A percentile compares a stretch with the other conserved stretches of the same genome.
Evolutionary conservation across 2,329 filamentous ascomycete species (phyloP).

Genomic region (Septoria linicola): DNA sequence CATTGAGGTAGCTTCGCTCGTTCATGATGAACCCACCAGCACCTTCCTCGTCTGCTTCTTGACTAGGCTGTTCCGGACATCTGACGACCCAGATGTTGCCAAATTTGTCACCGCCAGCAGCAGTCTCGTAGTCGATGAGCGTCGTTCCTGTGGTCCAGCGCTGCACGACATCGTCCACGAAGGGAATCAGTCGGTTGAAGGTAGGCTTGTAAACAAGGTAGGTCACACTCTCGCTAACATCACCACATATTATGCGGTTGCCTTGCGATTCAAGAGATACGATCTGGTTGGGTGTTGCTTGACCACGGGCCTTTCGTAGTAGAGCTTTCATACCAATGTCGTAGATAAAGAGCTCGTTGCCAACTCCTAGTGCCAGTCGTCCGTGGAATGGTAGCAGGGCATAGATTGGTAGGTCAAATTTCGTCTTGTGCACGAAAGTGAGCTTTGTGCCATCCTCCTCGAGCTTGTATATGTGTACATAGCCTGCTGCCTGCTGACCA

Average conservation of each 20-base stretch:
- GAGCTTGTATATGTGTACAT: conserved; percentile 89
- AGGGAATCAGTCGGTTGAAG: conserved; percentile 88
- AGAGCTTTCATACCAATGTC: conserved; percentile 92
- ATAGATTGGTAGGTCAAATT: conserved; percentile 81
- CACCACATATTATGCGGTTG: conserved; percentile 84
- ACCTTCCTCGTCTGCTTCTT: conserved; percentile 88
- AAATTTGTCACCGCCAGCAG: conserved; percentile 94
- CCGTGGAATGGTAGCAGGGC: conserved; percentile 95
- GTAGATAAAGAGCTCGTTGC: conserved; percentile 78
- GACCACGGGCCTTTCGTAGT: conserved; percentile 70
- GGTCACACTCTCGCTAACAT: conserved; percentile 87
- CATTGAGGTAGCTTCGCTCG: conserved; percentile 84
- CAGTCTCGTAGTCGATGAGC: conserved; percentile 97
- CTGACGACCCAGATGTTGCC: conserved; percentile 93
- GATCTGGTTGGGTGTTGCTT: conserved; percentile 60
- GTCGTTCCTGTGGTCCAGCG: conserved; percentile 88
- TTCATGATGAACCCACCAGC: conserved; percentile 89
- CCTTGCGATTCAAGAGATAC: conserved; percentile 86
- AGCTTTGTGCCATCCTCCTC: conserved; percentile 81
- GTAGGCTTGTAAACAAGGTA: conserved; percentile 92
- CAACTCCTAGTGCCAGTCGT: conserved; percentile 79
- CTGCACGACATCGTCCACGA: conserved; percentile 83
- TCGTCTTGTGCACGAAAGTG: conserved; percentile 95
- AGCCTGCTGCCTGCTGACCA: conserved; percentile 53
- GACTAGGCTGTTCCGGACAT: conserved; percentile 79